phyloP scores from a whole-genome alignment of 352 stramenopile species.

The Pythium brachiatum region DNA sequence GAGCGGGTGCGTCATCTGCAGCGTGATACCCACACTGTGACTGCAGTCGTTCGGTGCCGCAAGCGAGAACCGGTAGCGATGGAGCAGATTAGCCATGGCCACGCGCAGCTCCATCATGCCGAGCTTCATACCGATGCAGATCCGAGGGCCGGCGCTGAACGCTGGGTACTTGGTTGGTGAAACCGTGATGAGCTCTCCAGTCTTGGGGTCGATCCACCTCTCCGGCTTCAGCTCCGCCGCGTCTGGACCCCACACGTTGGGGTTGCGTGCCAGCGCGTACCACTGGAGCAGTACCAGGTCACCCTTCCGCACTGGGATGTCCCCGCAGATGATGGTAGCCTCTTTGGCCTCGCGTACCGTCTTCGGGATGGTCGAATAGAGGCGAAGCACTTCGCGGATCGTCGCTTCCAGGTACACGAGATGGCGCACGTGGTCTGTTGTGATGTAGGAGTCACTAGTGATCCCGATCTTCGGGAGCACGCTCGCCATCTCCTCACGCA shows the following conservation, averaged over 20 bases:
- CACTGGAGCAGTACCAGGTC: conserved; percentile 16
- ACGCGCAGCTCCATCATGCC: conserved; percentile 42
- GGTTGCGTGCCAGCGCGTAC: conserved; percentile 31
- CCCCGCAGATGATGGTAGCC: conserved; percentile 39
- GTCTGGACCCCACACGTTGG: conserved; percentile 41
- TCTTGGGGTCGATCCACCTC: conserved; percentile 35
- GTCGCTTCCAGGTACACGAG: conserved; percentile 61
- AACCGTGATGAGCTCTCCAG: neutral
- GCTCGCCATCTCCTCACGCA: neutral
- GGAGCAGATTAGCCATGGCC: conserved; percentile 1
- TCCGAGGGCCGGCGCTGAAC: conserved; percentile 38
- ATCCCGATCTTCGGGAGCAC: neutral
- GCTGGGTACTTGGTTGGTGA: conserved; percentile 17
- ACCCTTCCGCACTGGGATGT: conserved; percentile 23
- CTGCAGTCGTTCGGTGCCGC: conserved; percentile 4
- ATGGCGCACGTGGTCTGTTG: conserved; percentile 36
- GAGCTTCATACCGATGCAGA: conserved; percentile 40
- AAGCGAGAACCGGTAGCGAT: conserved; percentile 8
- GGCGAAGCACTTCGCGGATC: conserved; percentile 55
- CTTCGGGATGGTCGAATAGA: conserved; percentile 57
- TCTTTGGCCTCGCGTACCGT: conserved; percentile 48
- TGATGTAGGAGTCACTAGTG: conserved; percentile 12
- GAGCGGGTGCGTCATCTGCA: too few species aligned
- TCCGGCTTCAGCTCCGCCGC: conserved; percentile 52
- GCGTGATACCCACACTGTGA: too few species aligned